Conservation (phyloP, 306 rosid genomes). For the Fagus sylvatica region DNA sequence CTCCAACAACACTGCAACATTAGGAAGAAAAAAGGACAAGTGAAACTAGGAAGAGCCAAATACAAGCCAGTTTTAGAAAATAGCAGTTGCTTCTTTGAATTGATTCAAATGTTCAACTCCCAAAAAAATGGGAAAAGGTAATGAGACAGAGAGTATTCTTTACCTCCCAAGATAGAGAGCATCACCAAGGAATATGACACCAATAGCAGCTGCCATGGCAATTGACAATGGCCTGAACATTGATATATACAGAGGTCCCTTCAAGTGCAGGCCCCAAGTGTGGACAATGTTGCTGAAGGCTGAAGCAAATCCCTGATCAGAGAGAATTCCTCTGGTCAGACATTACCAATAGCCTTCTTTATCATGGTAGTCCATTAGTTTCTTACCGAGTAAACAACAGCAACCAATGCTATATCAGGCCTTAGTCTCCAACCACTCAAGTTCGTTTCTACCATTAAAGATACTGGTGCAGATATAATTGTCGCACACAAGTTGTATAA, state of each 20-base stretch:
- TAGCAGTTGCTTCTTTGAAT: not conserved
- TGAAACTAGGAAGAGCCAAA: not conserved
- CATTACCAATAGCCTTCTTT: not conserved
- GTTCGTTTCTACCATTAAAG: conserved; percentile 23
- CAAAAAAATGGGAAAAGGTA: not conserved
- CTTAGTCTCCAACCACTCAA: conserved; percentile 25
- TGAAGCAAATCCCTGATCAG: conserved; percentile 21
- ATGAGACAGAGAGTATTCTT: not conserved
- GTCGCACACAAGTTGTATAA: conserved; percentile 18
- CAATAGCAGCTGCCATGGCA: conserved; percentile 28
- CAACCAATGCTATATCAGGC: conserved; percentile 16
- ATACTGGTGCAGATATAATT: conserved; percentile 15
- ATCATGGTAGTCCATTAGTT: not conserved
- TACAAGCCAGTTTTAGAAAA: not conserved
- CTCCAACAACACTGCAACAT: conserved; percentile 40
- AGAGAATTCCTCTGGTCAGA: not conserved
- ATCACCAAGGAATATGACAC: conserved; percentile 40
- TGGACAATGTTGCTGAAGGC: not conserved
- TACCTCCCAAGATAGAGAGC: conserved; percentile 38
- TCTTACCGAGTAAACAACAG: conserved; percentile 25
- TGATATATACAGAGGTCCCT: conserved; percentile 31
- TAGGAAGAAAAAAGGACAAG: not conserved
- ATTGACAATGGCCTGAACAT: conserved; percentile 44
- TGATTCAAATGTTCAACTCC: not conserved
- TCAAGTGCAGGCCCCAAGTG: conserved; percentile 29